These are phyloP conservation scores for Luzula sylvatica DNA, from an alignment of 176 grass and related monocot genomes.

Conservation along the genomic window DNA sequence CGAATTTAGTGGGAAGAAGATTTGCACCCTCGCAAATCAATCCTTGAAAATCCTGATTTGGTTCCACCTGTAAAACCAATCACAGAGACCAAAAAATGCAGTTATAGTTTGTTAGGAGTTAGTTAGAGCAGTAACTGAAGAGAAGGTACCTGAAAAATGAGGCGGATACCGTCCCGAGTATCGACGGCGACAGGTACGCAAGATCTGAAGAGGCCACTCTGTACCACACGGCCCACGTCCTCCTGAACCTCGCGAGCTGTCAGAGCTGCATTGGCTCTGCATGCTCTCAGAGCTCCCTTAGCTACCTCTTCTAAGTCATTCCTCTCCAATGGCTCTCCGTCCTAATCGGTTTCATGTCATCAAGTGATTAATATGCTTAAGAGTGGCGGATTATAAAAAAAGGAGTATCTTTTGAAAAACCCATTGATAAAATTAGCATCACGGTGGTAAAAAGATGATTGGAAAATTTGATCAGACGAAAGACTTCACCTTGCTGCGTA, in stretches of 20 bases:
- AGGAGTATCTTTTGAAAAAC: too few relatives aligned
- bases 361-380: too few relatives aligned
- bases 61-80: conserved; percentile 68
- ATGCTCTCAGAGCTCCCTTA: conserved; percentile 43
- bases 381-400: too few relatives aligned
- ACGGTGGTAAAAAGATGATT: too few relatives aligned
- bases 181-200: conserved; percentile 90
- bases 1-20: conserved; percentile 79
- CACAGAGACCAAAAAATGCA: not conserved
- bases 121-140: too few relatives aligned
- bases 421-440: too few relatives aligned
- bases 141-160: conserved; percentile 56
- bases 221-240: conserved; percentile 75
- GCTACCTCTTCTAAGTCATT: conserved; percentile 68
- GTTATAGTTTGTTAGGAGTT: too few relatives aligned
- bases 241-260: conserved; percentile 90
- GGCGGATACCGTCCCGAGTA: conserved; percentile 83
- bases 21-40: conserved; percentile 87
- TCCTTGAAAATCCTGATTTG: conserved; percentile 89
- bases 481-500: conserved; percentile 38
- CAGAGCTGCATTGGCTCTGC: conserved; percentile 79
- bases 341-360: too few relatives aligned
- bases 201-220: conserved; percentile 67
- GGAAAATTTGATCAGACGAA: too few relatives aligned
- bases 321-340: conserved; percentile 70